Base-by-base conservation (phyloP, 2,329 filamentous ascomycete species). In the Ceratocystis albifundus region DNA sequence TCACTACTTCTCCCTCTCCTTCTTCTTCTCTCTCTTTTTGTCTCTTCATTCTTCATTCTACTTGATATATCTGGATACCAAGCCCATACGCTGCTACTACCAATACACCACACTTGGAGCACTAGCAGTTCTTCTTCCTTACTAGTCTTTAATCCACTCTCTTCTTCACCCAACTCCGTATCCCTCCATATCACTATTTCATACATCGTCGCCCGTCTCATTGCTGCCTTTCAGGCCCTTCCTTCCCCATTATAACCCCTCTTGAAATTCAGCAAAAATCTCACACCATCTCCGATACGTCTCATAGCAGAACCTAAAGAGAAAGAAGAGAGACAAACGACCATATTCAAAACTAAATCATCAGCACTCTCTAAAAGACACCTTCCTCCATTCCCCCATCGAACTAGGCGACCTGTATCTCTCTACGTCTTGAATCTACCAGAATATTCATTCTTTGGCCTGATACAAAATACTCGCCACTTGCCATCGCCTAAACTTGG, bases 21-120 rank as follows among this genome's bases (percentile, higher is more conserved):
- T 64, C 61, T 15, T 64, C 61, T 45, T 64, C 44, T 46, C 41
- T 63, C 20, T 50, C 48, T 57, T 61, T 22, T 45, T 61, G n/a
- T 57, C 2, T 48, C 48, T 57, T 28, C 36, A 41, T 41, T 30
- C 8, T 65, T 20, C 53, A 57, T 57, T 57, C 17, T 8, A 28
- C 53, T 57, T 57, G 53, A 57, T 57, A 57, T 57, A 57, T 57
- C 53, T 12, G 30, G 25, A 15, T 28, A 57, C 22, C 53, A 32
- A 57, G 53, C 20, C 53, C 22, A 30, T 28, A 12, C 53, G 30
- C 46, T 50, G 10, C 22, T 50, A 12, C 46, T 50, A 3, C 46
- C 17, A 50, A 15, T 28, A 57, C 22, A 57, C 53, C 53, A 30
- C 46, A 50, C 5, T 10, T 22, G 10, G 46, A 50, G 46, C 46